Percentiles rank a stretch among this genome's conserved stretches.
phyloP scores from a whole-genome alignment of 345 rosid genomes.

The Garcia nutans region DNA sequence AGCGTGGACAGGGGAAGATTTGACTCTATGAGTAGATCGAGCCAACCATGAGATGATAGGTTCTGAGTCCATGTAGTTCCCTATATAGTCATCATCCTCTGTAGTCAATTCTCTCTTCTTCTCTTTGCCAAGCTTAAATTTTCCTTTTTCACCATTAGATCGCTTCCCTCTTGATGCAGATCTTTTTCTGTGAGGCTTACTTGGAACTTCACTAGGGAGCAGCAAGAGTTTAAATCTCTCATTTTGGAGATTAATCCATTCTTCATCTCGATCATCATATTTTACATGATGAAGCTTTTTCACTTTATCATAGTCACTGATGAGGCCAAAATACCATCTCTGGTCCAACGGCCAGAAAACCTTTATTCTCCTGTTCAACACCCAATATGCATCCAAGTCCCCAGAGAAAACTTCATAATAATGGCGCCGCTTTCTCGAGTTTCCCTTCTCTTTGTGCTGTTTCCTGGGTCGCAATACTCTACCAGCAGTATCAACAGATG shows the following conservation, averaged over 20 bases:
- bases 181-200: conserved; percentile 44
- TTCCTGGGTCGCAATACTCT: conserved; percentile 77
- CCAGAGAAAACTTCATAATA: conserved; percentile 69
- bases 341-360: conserved; percentile 96
- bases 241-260: conserved; percentile 78
- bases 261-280: conserved; percentile 98
- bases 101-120: conserved; percentile 36
- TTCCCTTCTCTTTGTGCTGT: conserved; percentile 50
- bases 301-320: conserved; percentile 65
- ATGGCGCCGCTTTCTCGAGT: conserved; percentile 71
- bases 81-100: conserved; percentile 53
- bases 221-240: conserved; percentile 87
- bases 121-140: conserved; percentile 35
- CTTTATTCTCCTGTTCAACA: conserved; percentile 69
- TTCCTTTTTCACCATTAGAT: conserved; percentile 37
- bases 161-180: conserved; percentile 37
- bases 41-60: conserved; percentile 95
- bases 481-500: conserved; percentile 55
- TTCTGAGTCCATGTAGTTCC: conserved; percentile 67
- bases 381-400: conserved; percentile 74
- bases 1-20: conserved; percentile 54
- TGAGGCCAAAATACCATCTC: conserved; percentile 86
- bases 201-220: conserved; percentile 77
- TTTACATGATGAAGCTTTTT: conserved; percentile 84
- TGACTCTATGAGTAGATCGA: conserved; percentile 51